phyloP scores from a whole-genome alignment of 2,329 filamentous ascomycete genomes.

The Teratosphaeria gauchensis region DNA sequence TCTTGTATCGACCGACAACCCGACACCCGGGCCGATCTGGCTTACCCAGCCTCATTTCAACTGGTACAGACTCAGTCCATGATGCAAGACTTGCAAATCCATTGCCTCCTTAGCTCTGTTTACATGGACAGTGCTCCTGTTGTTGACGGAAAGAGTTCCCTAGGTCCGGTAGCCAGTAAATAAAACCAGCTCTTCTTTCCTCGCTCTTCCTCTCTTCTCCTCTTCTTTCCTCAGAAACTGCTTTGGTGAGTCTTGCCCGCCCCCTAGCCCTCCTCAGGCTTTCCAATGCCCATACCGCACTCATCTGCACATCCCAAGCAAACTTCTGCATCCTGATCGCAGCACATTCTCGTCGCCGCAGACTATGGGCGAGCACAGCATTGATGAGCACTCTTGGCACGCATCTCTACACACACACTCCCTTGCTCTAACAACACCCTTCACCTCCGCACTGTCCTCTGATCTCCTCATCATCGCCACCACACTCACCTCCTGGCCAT shows the following conservation, averaged over 20 bases:
- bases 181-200: background rate
- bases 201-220: background rate
- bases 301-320: background rate
- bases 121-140: background rate
- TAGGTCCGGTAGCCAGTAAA: background rate
- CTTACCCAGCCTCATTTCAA: background rate
- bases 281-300: background rate
- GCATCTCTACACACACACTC: too few relatives aligned
- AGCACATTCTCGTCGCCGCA: background rate
- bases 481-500: background rate
- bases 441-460: background rate
- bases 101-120: background rate
- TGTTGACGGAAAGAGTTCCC: too few relatives aligned
- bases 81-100: background rate
- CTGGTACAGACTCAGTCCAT: background rate
- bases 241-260: background rate
- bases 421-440: too few relatives aligned
- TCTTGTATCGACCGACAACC: too few relatives aligned
- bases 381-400: too few relatives aligned
- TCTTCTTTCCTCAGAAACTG: background rate
- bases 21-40: background rate
- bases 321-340: background rate
- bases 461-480: background rate
- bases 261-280: background rate
- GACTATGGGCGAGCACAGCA: too few relatives aligned